Percentiles rank a stretch among this genome's conserved stretches.
These are phyloP conservation scores for Wilcoxina mikolae DNA, from an alignment of 495 filamentous ascomycete genomes.

Conservation along the genomic window DNA sequence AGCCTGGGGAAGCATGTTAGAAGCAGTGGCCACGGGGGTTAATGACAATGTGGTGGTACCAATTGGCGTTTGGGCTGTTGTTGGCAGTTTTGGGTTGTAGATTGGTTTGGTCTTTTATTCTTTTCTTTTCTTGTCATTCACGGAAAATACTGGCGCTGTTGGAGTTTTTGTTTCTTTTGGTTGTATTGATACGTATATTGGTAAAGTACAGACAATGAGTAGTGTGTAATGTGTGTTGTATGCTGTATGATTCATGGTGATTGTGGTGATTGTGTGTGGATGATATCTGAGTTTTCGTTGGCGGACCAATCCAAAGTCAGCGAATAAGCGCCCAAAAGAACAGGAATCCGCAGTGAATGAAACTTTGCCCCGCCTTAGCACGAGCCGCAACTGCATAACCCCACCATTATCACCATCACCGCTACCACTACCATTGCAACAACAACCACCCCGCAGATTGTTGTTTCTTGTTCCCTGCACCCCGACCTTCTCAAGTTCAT, in stretches of 20 bases:
- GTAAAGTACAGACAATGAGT: too few species aligned
- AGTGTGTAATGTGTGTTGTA: too few species aligned
- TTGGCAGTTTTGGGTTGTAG: constrained; percentile 61
- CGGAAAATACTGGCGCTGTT: too few species aligned
- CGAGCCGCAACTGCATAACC: not conserved
- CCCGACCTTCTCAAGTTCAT: not conserved
- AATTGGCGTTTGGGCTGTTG: constrained; percentile 81
- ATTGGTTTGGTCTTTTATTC: too few species aligned
- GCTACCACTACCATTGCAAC: not conserved
- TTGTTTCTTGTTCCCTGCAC: too few species aligned
- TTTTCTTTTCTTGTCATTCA: too few species aligned
- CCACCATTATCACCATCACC: not conserved
- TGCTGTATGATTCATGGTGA: too few species aligned
- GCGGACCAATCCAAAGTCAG: not conserved
- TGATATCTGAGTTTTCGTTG: not conserved
- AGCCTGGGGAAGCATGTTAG: constrained; percentile 70
- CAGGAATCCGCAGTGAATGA: too few species aligned
- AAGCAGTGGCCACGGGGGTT: constrained; percentile 87
- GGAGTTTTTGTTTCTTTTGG: too few species aligned
- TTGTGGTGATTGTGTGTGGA: too few species aligned
- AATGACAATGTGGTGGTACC: constrained; percentile 99
- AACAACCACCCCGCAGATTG: too few species aligned
- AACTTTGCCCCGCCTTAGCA: not conserved
- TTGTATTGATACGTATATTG: too few species aligned
- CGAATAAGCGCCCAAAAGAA: not conserved